These are phyloP conservation scores for Hemisphaericaspora nanyangensis DNA, from an alignment of 805 yeast genomes.

Conservation along the genomic window DNA sequence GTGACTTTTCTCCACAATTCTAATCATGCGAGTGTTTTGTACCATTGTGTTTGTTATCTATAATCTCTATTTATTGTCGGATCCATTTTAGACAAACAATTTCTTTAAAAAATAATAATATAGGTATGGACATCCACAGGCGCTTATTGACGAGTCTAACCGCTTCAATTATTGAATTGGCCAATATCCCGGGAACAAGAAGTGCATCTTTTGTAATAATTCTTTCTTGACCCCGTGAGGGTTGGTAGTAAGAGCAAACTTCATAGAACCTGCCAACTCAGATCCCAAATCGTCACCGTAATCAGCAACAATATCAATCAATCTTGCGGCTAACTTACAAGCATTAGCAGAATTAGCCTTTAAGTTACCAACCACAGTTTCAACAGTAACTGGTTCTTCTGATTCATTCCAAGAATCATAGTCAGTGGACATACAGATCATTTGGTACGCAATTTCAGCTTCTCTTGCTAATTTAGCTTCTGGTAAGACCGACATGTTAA, in stretches of 20 bases:
- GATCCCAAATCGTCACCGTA: conserved; percentile 59
- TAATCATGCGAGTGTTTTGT: no score
- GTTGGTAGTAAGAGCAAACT: conserved; percentile 74
- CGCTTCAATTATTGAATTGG: not conserved
- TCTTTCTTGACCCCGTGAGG: conserved; percentile 70
- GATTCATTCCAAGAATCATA: conserved; percentile 97
- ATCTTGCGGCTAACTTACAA: conserved; percentile 63
- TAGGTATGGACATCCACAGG: no score
- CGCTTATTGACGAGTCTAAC: no score
- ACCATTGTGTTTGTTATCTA: no score
- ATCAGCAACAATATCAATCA: conserved; percentile 63
- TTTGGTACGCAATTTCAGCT: conserved; percentile 94
- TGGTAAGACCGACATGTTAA: conserved; percentile 97
- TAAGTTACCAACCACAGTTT: conserved; percentile 88
- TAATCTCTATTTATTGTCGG: no score
- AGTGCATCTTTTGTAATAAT: conserved; percentile 76
- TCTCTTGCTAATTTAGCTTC: conserved; percentile 96
- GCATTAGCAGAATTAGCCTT: conserved; percentile 88
- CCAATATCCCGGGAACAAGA: conserved; percentile 90
- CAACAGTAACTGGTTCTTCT: conserved; percentile 97
- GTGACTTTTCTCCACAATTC: no score
- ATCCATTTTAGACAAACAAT: no score
- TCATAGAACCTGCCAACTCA: conserved; percentile 71
- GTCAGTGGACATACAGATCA: conserved; percentile 98
- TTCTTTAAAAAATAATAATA: no score